Base-by-base conservation (phyloP, 164 flowering plant genomes). In the Dillenia suffruticosa region DNA sequence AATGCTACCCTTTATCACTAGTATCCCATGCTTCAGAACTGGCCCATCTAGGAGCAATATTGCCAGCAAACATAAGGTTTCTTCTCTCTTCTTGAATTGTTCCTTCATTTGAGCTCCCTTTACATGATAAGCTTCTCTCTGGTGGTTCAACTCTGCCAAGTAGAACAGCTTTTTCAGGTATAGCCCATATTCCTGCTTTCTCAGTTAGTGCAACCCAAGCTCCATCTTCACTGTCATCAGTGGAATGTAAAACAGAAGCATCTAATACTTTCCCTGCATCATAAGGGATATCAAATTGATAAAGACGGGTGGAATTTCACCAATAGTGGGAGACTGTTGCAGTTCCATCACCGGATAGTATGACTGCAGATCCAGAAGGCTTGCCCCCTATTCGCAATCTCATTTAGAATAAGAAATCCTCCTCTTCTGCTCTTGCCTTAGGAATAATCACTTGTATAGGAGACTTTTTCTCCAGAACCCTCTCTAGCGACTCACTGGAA, bases 131-230 rank as follows among this genome's bases (percentile, higher is more conserved):
- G 77, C 97, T 90, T 72, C 88, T 72, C 67, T 90, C 94, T 56
- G 97, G 97, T 52, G 97, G 96, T 67, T 93, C 96, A 64, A 93
- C 96, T 54, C 96, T 97, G 68, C 96, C 97, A 72, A 87, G 81
- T 49, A 88, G 68, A 75, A 93, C 82, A 44, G 97, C 94, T 76
- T 85, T 90, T 72, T 85, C 98, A 49, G 96, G 98, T 79, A 93
- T 89, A 48, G 92, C 90, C 98, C 97, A 91, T 45, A 91, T 65
- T 76, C 98, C 97, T 60, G 97, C 97, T 77, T 86, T 91, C 81
- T 94, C 96, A 19, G 97, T 89, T 46, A 94, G 63, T 13, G 86
- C 85, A 77, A 81, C 85, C 98, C 97, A 94, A 2, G 87, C 89
- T 62, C 96, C 97, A 63, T 85, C 92, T 61, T 82, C 96, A 68